Conservation (phyloP, 2,329 filamentous ascomycete species). For the Fusarium kyushuense region DNA sequence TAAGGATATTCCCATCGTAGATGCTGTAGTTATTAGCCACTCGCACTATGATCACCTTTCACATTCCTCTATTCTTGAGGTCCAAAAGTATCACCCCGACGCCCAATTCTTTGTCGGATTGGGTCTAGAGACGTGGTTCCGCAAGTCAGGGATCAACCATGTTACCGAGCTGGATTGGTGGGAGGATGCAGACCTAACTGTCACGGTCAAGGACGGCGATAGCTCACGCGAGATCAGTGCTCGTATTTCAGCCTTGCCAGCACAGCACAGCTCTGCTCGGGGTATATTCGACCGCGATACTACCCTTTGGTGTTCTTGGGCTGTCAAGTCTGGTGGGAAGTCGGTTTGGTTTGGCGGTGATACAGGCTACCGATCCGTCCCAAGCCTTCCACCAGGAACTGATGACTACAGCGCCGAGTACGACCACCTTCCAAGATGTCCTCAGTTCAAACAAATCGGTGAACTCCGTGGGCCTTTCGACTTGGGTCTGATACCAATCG, state of each 20-base stretch:
- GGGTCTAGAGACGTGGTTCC: conserved; percentile 87
- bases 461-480: conserved; percentile 85
- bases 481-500: conserved; percentile 91
- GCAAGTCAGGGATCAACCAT: conserved; percentile 74
- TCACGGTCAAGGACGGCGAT: conserved; percentile 57
- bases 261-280: conserved; percentile 83
- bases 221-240: conserved; percentile 68
- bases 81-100: conserved; percentile 77
- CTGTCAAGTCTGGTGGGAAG: conserved; percentile 76
- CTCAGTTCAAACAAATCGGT: conserved; percentile 88
- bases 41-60: conserved; percentile 95
- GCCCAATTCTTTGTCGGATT: conserved; percentile 91
- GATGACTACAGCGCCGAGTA: conserved; percentile 81
- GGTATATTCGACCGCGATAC: conserved; percentile 75
- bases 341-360: conserved; percentile 92
- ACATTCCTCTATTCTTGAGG: conserved; percentile 77
- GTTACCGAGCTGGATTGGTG: conserved; percentile 97
- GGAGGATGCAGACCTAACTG: conserved; percentile 81
- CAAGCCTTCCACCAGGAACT: conserved; percentile 66
- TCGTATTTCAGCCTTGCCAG: conserved; percentile 80
- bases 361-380: conserved; percentile 88
- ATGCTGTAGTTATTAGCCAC: conserved; percentile 85
- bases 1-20: conserved; percentile 80
- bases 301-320: conserved; percentile 93
- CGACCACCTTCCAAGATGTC: conserved; percentile 76